Base-by-base conservation (phyloP, 345 rosid species). In the Viola odorata region DNA sequence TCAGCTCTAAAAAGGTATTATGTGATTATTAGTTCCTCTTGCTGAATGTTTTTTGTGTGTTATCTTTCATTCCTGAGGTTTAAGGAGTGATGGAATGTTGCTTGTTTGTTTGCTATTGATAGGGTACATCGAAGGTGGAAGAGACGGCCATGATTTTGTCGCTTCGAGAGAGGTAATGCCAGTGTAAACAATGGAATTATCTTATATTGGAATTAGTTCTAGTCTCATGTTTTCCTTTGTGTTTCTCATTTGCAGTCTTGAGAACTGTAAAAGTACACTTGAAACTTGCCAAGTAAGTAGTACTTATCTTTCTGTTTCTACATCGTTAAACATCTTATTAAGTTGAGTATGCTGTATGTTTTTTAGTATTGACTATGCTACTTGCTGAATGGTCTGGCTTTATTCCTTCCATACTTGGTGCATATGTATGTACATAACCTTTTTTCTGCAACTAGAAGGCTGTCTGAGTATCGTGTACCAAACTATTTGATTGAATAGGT, bases 111-210 rank as follows among this genome's bases (percentile, higher is more conserved):
- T 12, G 32, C 39, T 47, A 6, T 44, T 55, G 7, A 37, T 48
- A 86, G 97, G 85, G 74, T 45, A 83, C 74, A 37, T 48, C 79
- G 3, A 82, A 88, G 62, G 81, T 74, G 38, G 99, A 88, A 61
- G 97, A 90, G 74, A 85, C 91, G 52, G 84, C 92, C 47, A 86
- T 85, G 99, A 90, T 90, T 75, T 79, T 94, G 74, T 62, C 86
- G 41, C 91, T 90, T 61, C 91, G 95, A 56, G 95, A 85, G 81
- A 88, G 97, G 99, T 94, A 75, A 23, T 23, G 32, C 32, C 32
- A 23, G 32, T 23, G 32, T 23, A 2, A 23, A 23, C 2, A 23
- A 23, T 23, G 32, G 32, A 23, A 23, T 23, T 23, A 23, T 45
- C 54, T 58, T 16, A 5, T 38, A 14, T 39, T 23, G 7, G 1